Evolutionary conservation across 1,284 basidiomycete genomes (phyloP), one percentile per base, ranked within the genome.

Genomic region (Naganishia cerealis): DNA sequence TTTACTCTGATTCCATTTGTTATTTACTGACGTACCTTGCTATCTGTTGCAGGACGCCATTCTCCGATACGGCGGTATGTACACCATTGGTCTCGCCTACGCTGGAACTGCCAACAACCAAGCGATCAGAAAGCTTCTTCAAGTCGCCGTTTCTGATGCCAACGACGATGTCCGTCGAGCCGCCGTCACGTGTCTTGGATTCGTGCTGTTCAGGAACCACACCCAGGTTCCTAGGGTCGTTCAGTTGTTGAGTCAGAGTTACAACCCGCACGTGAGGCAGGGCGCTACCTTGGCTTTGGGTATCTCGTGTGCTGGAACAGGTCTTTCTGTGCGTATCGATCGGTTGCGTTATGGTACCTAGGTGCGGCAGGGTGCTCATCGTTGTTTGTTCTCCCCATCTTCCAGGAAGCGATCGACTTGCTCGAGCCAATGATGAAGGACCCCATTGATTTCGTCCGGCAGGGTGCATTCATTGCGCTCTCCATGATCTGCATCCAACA

Each of bases 181-280:
- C 10, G 94, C 94, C 39, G 94, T 98, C 56, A 96, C 92, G 4
- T 88, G 91, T 10, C 85, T 98, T 46, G 93, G 94, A 0, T 97
- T 98, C 83, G 83, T 98, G 66, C 85, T 98, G 39, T 97, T 94
- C 86, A 92, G 95, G 82, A 95, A 92, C 78, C 92, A 94, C 24
- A 86, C 86, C 13, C 92, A 95, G 81, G 93, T 98, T 0, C 94
- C 94, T 18, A 85, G 94, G 65, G 91, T 97, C 66, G 94, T 98
- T 4, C 94, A 97, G 79, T 86, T 98, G 16, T 83, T 98, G 66
- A 92, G 91, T 72, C 94, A 98, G 83, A 95, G 92, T 76, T 98
- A 97, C 81, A 98, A 97, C 78, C 94, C 94, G n/a, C 93, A 96
- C 77, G 94, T 98, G 36, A 87, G 94, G 52, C 96, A 94, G 74